Evolutionary conservation across 2,329 filamentous ascomycete species (phyloP).

Genomic region (Neoascochyta sp.): DNA sequence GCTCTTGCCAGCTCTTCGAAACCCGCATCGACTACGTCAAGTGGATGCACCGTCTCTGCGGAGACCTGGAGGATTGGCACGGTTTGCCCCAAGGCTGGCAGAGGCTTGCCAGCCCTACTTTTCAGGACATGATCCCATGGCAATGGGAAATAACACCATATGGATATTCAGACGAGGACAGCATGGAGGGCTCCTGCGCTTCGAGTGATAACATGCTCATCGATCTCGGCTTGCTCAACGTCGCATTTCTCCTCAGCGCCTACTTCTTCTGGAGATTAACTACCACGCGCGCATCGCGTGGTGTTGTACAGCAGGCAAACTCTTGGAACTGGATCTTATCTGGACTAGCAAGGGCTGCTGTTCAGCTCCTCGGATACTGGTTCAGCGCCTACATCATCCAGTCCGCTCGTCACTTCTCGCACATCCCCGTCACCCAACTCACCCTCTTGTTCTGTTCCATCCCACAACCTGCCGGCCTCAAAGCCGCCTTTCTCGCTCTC

Average conservation of each 20-base stretch:
- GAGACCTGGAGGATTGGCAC: conserved; percentile 25
- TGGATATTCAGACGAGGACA: conserved; percentile 2
- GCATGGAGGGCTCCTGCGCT: conserved; percentile 13
- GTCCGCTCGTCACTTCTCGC: conserved; percentile 17
- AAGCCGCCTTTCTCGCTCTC: no score
- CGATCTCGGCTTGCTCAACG: conserved; percentile 21
- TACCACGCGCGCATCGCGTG: conserved; percentile 1
- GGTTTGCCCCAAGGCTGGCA: conserved; percentile 31
- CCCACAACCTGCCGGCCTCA: no score
- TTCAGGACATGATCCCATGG: conserved; percentile 33
- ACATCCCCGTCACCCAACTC: conserved; percentile 19
- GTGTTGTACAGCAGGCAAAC: conserved; percentile 2
- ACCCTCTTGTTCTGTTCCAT: conserved; percentile 33
- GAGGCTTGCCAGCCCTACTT: conserved; percentile 17
- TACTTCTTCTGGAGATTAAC: conserved; percentile 6
- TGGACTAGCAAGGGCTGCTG: conserved; percentile 16
- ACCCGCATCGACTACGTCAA: conserved; percentile 29
- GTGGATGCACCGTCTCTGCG: conserved; percentile 33
- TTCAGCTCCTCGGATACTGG: conserved; percentile 21
- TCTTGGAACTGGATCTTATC: conserved; percentile 13
- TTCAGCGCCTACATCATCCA: conserved; percentile 22
- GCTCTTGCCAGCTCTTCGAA: conserved; percentile 30
- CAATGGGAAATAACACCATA: conserved; percentile 23
- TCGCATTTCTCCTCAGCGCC: conserved; percentile 14
- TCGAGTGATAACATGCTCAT: conserved; percentile 22